Evolutionary conservation across 2,329 filamentous ascomycete genomes (phyloP), one percentile per base, ranked within the genome.

Genomic region (Colletotrichum sp.): DNA sequence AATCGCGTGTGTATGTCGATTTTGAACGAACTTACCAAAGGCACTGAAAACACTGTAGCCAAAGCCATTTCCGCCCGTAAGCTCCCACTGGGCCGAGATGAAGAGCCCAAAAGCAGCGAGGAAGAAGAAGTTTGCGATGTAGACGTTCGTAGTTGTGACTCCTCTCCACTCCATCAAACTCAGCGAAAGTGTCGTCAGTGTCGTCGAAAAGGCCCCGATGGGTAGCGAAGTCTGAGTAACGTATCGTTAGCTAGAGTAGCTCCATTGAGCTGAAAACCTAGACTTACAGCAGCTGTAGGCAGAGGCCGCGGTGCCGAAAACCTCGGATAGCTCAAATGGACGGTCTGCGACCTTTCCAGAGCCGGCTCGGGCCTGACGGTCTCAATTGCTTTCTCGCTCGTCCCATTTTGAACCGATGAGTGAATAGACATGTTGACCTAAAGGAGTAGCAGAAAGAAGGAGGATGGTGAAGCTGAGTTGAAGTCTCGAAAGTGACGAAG

Each of bases 111-210:
- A 85, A 0, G 86, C 88, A 10, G 83, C 82, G 21, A 83, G 78
- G 75, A 89, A 90, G 82, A 90, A 90, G 81, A 90, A 89, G 75
- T 90, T 89, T 5, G 84, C 89, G 43, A 91, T 85, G 77, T 87
- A 90, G 3, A 88, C 87, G 69, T 90, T 90, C 2, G 84, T 85
- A 3, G 84, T 87, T 0, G 85, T 86, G 1, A 91, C 85, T 10
- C 87, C 88, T 48, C 90, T 84, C 83, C 85, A 90, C 78, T 89
- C 89, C 88, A 91, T 90, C 64, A 91, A 79, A n/a, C 86, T 85
- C 1, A 90, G 81, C 0, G 88, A 90, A 1, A 91, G 81, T 0
- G 89, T 90, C 0, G 88, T 90, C 18, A 91, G 78, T 0, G 89
- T 91, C 3, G 88, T 90, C 0, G 87, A 86, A 76, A 91, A 91